Evolutionary conservation across 1,284 basidiomycete genomes (phyloP), one percentile per base, ranked within the genome.

Genomic region (Athelia sp.): DNA sequence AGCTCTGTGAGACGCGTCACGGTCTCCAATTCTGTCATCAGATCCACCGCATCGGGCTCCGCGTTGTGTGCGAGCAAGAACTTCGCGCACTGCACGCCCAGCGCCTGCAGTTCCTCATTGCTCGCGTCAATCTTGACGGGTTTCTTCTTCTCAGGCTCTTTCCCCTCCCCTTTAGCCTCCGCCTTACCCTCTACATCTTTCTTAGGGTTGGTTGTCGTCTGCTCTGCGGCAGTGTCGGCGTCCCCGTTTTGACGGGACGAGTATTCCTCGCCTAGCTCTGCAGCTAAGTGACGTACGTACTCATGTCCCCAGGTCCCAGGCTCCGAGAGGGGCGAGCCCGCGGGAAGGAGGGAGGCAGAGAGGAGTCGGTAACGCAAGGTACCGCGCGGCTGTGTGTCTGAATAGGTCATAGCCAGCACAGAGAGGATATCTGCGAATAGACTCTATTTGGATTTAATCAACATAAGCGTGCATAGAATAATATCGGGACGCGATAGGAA

Each of bases 351-450:
- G 18, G 87, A 82, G n/a, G 82, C 79, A 8, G 93, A 90, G 46
- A 91, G 77, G 31, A 98, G 78, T 49, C 93, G 88, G 70, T 95
- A 98, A 58, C 84, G 84, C 23, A 99, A 85, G 1, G 97, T 99
- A 50, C 97, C 97, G 48, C 95, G 81, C 11, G 93, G 84, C 80
- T 93, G 73, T 15, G 93, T 97, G 71, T 99, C 96, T 4, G 95
- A 98, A 68, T 99, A 99, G 17, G 97, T 99, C 97, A 99, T 99
- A n/a, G 96, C 97, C 45, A 99, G 85, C 3, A 99, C 97, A 22
- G 96, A 98, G 26, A 99, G 81, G 54, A 99, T 98, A 58, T 98
- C 96, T n/a, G 95, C 94, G 61, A 99, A 95, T 29, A 98, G 81
- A 56, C 90, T 87, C 89, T 40, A n/a, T n/a, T n/a, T n/a, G 32